A percentile compares a stretch with the other conserved stretches of the same genome.
Evolutionary conservation across 1,284 basidiomycete species (phyloP).

Genomic region (Boletus semigastroideus): DNA sequence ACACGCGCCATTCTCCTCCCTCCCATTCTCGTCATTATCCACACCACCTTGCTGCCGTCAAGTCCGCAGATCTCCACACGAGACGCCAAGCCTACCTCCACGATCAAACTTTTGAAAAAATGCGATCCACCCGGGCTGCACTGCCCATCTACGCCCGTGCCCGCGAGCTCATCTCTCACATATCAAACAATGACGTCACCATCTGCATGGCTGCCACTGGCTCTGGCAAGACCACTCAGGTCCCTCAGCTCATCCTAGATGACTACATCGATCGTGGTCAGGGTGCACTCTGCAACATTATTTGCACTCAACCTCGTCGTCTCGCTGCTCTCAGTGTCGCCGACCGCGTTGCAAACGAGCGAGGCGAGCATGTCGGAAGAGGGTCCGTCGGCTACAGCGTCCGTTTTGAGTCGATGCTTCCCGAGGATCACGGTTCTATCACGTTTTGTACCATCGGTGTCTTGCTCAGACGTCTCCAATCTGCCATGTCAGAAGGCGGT

Average conservation of each 20-base stretch:
- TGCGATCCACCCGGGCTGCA: constrained; percentile 65
- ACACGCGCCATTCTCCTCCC: constrained; percentile 1
- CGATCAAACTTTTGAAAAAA: constrained; percentile 61
- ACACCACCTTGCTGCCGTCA: constrained; percentile 34
- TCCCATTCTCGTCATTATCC: constrained; percentile 20
- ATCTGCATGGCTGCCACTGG: constrained; percentile 96
- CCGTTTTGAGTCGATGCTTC: constrained; percentile 83
- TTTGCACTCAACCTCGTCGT: constrained; percentile 93
- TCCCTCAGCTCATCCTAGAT: constrained; percentile 92
- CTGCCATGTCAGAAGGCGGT: constrained; percentile 55
- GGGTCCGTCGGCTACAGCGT: constrained; percentile 88
- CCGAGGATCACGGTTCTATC: constrained; percentile 82
- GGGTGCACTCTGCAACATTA: constrained; percentile 86
- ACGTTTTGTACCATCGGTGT: constrained; percentile 96
- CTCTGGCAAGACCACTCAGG: constrained; percentile 95
- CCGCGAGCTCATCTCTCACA: constrained; percentile 66
- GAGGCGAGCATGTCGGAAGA: constrained; percentile 74
- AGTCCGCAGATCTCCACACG: constrained; percentile 60
- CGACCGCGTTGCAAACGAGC: constrained; percentile 88
- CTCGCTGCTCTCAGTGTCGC: constrained; percentile 94
- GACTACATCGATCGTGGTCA: constrained; percentile 76
- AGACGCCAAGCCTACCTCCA: constrained; percentile 63
- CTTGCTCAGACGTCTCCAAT: constrained; percentile 87
- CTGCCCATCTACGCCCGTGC: constrained; percentile 77
- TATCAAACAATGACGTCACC: constrained; percentile 82